Conservation (phyloP, 1,139 yeast species). For the Suhomyces panamericanus region DNA sequence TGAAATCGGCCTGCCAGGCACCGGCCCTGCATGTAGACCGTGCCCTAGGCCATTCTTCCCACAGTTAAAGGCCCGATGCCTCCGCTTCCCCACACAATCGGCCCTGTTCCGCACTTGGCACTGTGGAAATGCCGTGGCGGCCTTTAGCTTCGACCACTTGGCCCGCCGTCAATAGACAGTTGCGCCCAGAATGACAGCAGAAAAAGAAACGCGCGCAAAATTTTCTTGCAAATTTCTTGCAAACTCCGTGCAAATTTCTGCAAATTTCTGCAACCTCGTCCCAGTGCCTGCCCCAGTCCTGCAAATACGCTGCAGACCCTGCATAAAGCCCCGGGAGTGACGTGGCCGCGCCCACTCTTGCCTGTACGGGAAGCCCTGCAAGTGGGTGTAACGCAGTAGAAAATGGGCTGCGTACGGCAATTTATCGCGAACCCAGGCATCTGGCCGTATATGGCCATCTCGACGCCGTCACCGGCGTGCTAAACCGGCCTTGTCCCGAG, state of each 20-base stretch:
- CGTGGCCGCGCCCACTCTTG: too few species aligned
- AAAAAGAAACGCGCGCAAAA: not conserved
- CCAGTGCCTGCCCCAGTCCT: too few species aligned
- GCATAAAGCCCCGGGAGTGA: too few species aligned
- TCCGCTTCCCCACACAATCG: not conserved
- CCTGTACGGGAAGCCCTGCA: too few species aligned
- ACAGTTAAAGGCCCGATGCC: not conserved
- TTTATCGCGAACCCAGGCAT: slow-evolving; percentile 2
- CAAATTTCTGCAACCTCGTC: not conserved
- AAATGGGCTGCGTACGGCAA: not conserved
- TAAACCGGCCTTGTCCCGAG: not conserved
- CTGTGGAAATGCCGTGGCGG: not conserved
- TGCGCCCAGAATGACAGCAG: not conserved
- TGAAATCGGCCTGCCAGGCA: not conserved
- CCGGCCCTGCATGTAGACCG: not conserved
- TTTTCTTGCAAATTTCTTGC: not conserved
- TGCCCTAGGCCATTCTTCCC: too few species aligned
- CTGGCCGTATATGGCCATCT: not conserved
- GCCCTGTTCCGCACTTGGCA: not conserved
- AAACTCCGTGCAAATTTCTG: too few species aligned
- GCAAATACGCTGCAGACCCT: too few species aligned
- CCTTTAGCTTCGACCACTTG: not conserved
- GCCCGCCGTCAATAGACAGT: not conserved
- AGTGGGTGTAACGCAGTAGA: not conserved
- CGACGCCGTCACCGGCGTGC: not conserved